A percentile compares a stretch with the other conserved stretches of the same genome.
These are phyloP conservation scores for Quambalaria eucalypti DNA, from an alignment of 1,284 basidiomycete species.

Conservation along the genomic window DNA sequence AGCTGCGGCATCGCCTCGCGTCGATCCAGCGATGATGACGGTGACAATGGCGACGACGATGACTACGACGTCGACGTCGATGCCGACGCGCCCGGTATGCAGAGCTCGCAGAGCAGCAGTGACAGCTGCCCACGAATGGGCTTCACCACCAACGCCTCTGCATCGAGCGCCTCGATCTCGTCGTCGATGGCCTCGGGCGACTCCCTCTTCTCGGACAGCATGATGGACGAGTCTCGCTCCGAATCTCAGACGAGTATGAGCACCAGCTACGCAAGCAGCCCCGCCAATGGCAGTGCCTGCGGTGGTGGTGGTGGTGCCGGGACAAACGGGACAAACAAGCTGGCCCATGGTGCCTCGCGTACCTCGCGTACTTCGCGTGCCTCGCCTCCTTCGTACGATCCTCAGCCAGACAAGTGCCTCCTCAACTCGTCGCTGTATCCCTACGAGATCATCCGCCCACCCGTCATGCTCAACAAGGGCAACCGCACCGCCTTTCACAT, in stretches of 20 bases:
- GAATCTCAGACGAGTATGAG: background rate
- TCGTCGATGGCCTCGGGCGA: conserved; percentile 14
- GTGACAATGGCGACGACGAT: background rate
- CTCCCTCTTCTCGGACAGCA: conserved; percentile 20
- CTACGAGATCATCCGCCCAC: conserved; percentile 22
- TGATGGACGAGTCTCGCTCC: background rate
- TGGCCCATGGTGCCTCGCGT: background rate
- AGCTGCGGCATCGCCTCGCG: too few relatives aligned
- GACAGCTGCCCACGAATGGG: too few relatives aligned
- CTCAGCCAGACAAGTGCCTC: conserved; percentile 27
- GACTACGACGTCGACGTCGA: background rate
- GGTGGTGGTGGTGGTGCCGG: too few relatives aligned
- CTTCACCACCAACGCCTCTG: background rate
- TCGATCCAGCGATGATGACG: too few relatives aligned
- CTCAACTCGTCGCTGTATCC: conserved; percentile 36
- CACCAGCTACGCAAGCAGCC: background rate
- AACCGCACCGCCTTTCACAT: conserved; percentile 2
- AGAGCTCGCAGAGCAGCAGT: background rate
- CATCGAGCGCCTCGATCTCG: conserved; percentile 21
- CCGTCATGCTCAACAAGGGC: conserved; percentile 10
- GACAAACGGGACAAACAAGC: background rate
- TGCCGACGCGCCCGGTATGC: background rate
- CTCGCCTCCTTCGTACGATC: conserved; percentile 6
- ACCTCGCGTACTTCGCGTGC: background rate
- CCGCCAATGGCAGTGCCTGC: background rate